These are phyloP conservation scores for Alternaria novae-zelandiae DNA, from an alignment of 2,329 filamentous ascomycete species.

Conservation along the genomic window DNA sequence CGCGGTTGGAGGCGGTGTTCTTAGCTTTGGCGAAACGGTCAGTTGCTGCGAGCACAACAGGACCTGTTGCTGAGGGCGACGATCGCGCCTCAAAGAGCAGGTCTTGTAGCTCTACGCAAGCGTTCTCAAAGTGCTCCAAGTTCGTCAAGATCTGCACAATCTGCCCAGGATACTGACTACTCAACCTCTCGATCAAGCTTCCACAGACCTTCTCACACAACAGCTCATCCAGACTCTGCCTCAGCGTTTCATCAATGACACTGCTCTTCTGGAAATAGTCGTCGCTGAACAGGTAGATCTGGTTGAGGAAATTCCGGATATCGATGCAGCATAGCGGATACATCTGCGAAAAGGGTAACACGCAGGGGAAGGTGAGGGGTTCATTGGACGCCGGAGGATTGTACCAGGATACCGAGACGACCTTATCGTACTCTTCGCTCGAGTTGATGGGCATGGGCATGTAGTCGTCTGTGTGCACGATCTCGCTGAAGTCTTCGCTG, in stretches of 20 bases:
- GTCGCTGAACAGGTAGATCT: slow-evolving; percentile 97
- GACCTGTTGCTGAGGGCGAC: slow-evolving; percentile 78
- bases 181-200: slow-evolving; percentile 84
- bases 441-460: slow-evolving; percentile 99
- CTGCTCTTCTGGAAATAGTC: slow-evolving; percentile 92
- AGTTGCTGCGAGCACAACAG: slow-evolving; percentile 80
- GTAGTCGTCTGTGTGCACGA: slow-evolving; percentile 92
- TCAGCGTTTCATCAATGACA: slow-evolving; percentile 89
- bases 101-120: slow-evolving; percentile 87
- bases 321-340: slow-evolving; percentile 98
- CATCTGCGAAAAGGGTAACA: slow-evolving; percentile 99
- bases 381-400: slow-evolving; percentile 58
- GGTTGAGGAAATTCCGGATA: slow-evolving; percentile 95
- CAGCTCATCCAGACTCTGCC: slow-evolving; percentile 90
- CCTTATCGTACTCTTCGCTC: slow-evolving; percentile 90
- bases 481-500: slow-evolving; percentile 94
- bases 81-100: slow-evolving; percentile 85
- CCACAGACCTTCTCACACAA: slow-evolving; percentile 91
- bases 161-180: slow-evolving; percentile 92
- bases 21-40: slow-evolving; percentile 88
- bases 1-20: slow-evolving; percentile 94
- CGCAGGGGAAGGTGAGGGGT: slow-evolving; percentile 84
- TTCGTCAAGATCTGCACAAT: slow-evolving; percentile 99
- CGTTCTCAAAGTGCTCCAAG: slow-evolving; percentile 93
- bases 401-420: slow-evolving; percentile 96